Evolutionary conservation across 441 rosid species (phyloP).

Genomic region (Erodium moschatum): DNA sequence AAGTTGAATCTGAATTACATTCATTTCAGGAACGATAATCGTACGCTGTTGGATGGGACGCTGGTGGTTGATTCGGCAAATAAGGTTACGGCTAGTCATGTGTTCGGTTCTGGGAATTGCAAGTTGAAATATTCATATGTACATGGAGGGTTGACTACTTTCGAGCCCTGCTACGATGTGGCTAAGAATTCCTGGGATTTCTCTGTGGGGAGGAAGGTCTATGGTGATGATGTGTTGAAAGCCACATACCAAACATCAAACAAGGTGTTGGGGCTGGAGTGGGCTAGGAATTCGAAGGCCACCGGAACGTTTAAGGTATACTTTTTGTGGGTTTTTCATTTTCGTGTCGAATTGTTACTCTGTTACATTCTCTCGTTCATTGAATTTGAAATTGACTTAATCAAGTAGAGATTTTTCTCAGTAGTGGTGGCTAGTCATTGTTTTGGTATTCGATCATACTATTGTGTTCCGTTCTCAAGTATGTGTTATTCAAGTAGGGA

Average conservation of each 20-base stretch:
- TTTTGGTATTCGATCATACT: not conserved
- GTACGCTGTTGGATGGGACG: slow-evolving; percentile 64
- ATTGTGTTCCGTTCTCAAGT: too few species aligned
- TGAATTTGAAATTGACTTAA: not conserved
- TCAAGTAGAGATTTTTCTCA: not conserved
- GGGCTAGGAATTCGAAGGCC: slow-evolving; percentile 54
- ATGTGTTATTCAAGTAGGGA: too few species aligned
- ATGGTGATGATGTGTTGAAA: slow-evolving; percentile 49
- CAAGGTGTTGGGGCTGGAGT: slow-evolving; percentile 22
- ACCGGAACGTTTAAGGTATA: slow-evolving; percentile 61
- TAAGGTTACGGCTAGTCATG: slow-evolving; percentile 69
- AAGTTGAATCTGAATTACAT: slow-evolving; percentile 82
- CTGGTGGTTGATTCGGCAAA: slow-evolving; percentile 58
- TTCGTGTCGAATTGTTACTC: not conserved
- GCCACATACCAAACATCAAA: slow-evolving; percentile 48
- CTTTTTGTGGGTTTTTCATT: not conserved
- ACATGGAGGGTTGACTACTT: slow-evolving; percentile 54
- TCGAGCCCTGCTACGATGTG: slow-evolving; percentile 73
- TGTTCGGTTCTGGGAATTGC: slow-evolving; percentile 67
- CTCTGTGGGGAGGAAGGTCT: slow-evolving; percentile 49
- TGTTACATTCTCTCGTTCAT: not conserved
- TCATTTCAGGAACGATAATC: slow-evolving; percentile 56
- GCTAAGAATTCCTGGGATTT: slow-evolving; percentile 82
- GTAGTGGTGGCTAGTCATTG: not conserved
- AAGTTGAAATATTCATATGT: slow-evolving; percentile 79